Conservation (phyloP, 2,329 filamentous ascomycete genomes). For the Curvularia verruculosa region DNA sequence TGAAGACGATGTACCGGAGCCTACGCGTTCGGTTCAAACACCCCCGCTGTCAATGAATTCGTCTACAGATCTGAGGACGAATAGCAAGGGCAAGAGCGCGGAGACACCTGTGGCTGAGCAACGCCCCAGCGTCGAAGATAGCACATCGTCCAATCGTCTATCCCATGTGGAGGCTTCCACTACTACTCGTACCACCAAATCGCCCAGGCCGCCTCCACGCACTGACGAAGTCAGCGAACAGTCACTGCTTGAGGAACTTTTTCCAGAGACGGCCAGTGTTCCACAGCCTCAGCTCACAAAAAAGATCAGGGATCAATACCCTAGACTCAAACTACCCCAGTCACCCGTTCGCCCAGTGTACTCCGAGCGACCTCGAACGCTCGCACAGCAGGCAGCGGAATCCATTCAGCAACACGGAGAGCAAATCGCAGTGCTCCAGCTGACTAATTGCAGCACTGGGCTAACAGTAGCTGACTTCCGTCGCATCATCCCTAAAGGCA, state of each 20-base stretch:
- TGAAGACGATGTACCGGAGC: constrained; percentile 15
- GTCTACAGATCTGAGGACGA: constrained; percentile 10
- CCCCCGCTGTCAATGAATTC: constrained; percentile 23
- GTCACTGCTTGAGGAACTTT: constrained; percentile 58
- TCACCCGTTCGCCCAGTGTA: constrained; percentile 16
- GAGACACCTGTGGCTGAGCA: background rate
- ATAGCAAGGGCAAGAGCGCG: background rate
- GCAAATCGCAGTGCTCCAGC: constrained; percentile 57
- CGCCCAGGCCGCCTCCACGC: constrained; percentile 6
- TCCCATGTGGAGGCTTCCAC: background rate
- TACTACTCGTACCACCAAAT: background rate
- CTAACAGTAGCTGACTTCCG: constrained; percentile 73
- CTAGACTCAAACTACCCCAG: constrained; percentile 38
- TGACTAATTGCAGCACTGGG: constrained; percentile 57
- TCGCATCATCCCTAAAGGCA: constrained; percentile 66
- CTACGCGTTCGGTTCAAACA: constrained; percentile 22
- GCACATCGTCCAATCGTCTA: background rate
- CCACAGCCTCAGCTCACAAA: constrained; percentile 22
- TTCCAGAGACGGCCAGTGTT: constrained; percentile 55
- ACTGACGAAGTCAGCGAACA: constrained; percentile 29
- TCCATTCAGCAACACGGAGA: constrained; percentile 35
- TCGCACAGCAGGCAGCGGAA: constrained; percentile 29
- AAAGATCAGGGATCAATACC: constrained; percentile 26
- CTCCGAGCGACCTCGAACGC: constrained; percentile 8
- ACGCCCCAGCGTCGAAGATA: background rate